Conservation (phyloP, 371 early-diverging fungal species). For the Mucor racemosus region DNA sequence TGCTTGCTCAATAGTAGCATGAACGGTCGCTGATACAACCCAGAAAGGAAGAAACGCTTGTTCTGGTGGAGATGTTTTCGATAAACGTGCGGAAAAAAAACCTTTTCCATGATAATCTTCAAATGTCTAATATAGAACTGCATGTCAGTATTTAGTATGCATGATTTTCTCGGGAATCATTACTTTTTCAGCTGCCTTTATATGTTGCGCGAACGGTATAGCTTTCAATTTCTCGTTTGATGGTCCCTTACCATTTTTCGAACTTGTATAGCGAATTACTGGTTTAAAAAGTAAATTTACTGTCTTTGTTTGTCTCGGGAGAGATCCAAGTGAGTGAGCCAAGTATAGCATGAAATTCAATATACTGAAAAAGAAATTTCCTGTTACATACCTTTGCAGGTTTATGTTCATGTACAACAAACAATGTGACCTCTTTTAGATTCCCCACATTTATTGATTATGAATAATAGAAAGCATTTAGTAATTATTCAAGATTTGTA, state of each 20-base stretch:
- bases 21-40: constrained; percentile 60
- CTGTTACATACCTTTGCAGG: background rate
- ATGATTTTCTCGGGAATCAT: background rate
- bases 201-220: constrained; percentile 61
- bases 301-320: background rate
- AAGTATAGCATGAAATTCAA: background rate
- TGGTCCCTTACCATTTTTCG: constrained; percentile 35
- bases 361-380: constrained; percentile 6
- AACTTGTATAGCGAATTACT: constrained; percentile 1
- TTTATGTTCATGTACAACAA: constrained; percentile 1
- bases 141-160: background rate
- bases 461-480: background rate
- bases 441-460: background rate
- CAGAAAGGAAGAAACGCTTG: constrained; percentile 65
- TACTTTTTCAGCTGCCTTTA: constrained; percentile 62
- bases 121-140: constrained; percentile 43
- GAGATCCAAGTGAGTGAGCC: background rate
- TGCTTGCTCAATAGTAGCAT: constrained; percentile 56
- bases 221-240: constrained; percentile 51
- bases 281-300: background rate
- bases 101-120: constrained; percentile 62
- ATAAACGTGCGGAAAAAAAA: constrained; percentile 59
- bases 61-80: constrained; percentile 50
- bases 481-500: no score
- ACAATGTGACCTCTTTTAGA: constrained; percentile 2